Evolutionary conservation across 768 basidiomycete genomes (phyloP), one percentile per base, ranked within the genome.

Genomic region (Lactifluus piperatus): DNA sequence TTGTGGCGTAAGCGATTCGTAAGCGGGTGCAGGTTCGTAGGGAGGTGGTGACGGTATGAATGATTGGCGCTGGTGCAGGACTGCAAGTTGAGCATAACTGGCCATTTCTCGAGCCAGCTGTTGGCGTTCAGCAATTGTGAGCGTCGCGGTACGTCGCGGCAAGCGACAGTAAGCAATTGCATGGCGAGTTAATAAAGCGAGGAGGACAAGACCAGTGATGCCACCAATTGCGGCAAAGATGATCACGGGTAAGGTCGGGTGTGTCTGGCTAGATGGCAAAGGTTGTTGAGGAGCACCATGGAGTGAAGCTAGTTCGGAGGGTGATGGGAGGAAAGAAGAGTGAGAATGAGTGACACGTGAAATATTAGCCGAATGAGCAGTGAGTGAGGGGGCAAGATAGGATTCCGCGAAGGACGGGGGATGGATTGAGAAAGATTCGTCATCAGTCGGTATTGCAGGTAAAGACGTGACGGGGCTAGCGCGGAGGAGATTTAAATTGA

Each of bases 11-110:
- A 65, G 65, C 48, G 65, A 65, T 4, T 71, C 69, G 64, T 82
- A 82, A 4, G 78, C 75, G 13, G 82, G 81, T 20, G 74, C 75
- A n/a, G 74, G 75, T 49, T 77, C 66, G 66, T 82, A 82, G 1
- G 79, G 79, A 44, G 81, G 81, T 2, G 79, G 77, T 20, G 80
- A 79, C 16, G 76, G 78, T 10, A 65, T 51, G 20, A 67, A 65
- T 30, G 64, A 56, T 18, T n/a, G 57, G 8, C 58, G 53, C 49
- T 63, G 56, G 14, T 57, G 61, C 46, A 52, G 64, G 24, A 65
- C 20, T 22, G 75, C 75, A 41, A 73, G 74, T 24, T 73, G 72
- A 57, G 76, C 74, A 48, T 77, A 65, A 64, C 79, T 77, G 51
- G 74, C 77, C 66, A 83, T 73, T 68, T 83, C 82, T 37, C 72